These are phyloP conservation scores for Closterium sp. DNA, from an alignment of 139 green algal species.

Conservation along the genomic window DNA sequence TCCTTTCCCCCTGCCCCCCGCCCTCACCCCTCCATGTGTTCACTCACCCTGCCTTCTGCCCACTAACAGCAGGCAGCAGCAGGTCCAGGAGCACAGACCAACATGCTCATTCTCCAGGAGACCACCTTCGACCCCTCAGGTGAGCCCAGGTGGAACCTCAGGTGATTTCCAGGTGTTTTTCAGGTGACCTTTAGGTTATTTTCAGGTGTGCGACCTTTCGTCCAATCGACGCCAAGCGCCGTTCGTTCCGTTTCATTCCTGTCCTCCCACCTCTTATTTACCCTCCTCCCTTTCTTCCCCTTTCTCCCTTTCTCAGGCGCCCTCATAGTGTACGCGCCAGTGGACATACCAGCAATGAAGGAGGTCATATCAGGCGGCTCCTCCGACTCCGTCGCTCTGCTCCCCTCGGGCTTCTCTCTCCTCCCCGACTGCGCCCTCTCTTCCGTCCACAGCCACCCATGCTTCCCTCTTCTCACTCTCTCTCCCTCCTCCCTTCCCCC, in stretches of 20 bases:
- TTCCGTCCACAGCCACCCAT: no score
- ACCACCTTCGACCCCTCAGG: constrained; percentile 21
- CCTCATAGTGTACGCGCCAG: constrained; percentile 42
- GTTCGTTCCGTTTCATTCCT: no score
- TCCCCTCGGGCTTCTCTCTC: no score
- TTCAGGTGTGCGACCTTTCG: no score
- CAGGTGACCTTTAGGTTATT: no score
- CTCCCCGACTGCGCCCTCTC: neutral
- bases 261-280: neutral
- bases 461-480: no score
- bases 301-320: neutral
- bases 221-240: no score
- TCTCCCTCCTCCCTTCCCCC: no score
- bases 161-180: neutral
- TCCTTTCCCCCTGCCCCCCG: neutral
- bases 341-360: constrained; percentile 42
- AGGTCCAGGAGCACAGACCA: constrained; percentile 21
- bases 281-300: neutral
- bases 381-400: constrained; percentile 34
- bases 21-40: neutral
- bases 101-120: constrained; percentile 50
- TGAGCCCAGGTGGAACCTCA: neutral
- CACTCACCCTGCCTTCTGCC: neutral
- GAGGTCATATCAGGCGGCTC: constrained; percentile 33
- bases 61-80: neutral